A percentile compares a stretch with the other conserved stretches of the same genome.
Evolutionary conservation across 495 filamentous ascomycete species (phyloP).

Genomic region (Penicillium lividum): DNA sequence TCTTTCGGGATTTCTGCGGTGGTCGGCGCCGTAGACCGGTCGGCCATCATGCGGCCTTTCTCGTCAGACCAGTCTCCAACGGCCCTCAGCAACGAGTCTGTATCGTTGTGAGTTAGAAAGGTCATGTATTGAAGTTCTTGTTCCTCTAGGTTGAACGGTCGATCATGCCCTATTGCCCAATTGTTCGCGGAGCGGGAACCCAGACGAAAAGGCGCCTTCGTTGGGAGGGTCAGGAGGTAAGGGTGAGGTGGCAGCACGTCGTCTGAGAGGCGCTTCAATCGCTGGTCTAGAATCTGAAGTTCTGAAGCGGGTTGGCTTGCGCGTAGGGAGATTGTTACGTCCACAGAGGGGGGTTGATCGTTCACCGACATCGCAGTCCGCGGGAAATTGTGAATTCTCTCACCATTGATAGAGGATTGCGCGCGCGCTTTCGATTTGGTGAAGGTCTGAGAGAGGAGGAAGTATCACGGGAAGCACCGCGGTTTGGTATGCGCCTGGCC

Average conservation of each 20-base stretch:
- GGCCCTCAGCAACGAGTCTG: conserved; percentile 47
- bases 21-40: conserved; percentile 38
- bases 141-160: conserved; percentile 49
- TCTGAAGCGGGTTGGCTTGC: conserved; percentile 25
- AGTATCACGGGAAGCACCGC: conserved; percentile 3
- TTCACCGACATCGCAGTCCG: conserved; percentile 52
- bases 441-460: neutral
- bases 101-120: conserved; percentile 50
- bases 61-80: conserved; percentile 57
- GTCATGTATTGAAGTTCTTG: conserved; percentile 57
- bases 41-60: conserved; percentile 48
- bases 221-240: conserved; percentile 50
- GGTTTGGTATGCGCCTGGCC: conserved; percentile 12
- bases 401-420: conserved; percentile 21
- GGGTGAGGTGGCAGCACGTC: conserved; percentile 50
- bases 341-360: conserved; percentile 34
- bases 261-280: conserved; percentile 46
- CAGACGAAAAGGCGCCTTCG: conserved; percentile 45
- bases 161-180: conserved; percentile 52
- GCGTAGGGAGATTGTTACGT: conserved; percentile 28
- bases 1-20: conserved; percentile 30
- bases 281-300: conserved; percentile 38
- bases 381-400: conserved; percentile 21
- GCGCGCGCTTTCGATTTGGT: conserved; percentile 9
- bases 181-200: conserved; percentile 42